Evolutionary conservation across 352 stramenopile genomes (phyloP).

Genomic region (Stephanocyclus meneghinianus): DNA sequence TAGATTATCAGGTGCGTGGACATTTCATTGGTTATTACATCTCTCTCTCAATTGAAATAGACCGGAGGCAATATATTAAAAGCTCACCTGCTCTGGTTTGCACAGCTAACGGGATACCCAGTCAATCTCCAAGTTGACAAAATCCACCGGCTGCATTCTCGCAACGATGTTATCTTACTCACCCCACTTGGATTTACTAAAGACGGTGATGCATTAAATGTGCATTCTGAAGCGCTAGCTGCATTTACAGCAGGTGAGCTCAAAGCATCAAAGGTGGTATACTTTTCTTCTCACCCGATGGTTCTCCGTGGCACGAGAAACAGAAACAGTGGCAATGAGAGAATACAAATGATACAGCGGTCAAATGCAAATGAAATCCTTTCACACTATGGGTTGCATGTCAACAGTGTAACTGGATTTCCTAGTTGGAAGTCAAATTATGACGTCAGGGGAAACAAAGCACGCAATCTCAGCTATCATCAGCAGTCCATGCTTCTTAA

Average conservation of each 20-base stretch:
- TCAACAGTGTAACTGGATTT: slow-evolving; percentile 52
- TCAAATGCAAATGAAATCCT: slow-evolving; percentile 60
- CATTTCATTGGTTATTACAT: background rate
- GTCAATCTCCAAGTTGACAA: slow-evolving; percentile 88
- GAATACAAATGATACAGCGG: slow-evolving; percentile 64
- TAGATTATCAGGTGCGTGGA: slow-evolving; percentile 62
- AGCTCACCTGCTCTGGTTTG: slow-evolving; percentile 36
- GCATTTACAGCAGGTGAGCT: slow-evolving; percentile 71
- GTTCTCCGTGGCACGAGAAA: slow-evolving; percentile 58
- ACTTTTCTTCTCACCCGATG: slow-evolving; percentile 66
- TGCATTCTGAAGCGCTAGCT: slow-evolving; percentile 79
- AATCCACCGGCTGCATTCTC: slow-evolving; percentile 86
- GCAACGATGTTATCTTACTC: slow-evolving; percentile 93
- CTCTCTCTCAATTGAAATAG: no score
- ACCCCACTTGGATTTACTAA: slow-evolving; percentile 91
- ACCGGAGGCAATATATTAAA: background rate
- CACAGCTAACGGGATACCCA: slow-evolving; percentile 89
- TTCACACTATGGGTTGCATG: slow-evolving; percentile 61
- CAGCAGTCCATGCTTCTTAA: slow-evolving; percentile 59
- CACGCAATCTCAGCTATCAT: slow-evolving; percentile 24
- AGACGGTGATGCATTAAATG: slow-evolving; percentile 88
- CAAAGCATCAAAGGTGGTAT: slow-evolving; percentile 82
- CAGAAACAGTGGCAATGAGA: slow-evolving; percentile 34
- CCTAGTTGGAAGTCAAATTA: slow-evolving; percentile 36
- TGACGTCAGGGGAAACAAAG: background rate